Evolutionary conservation across 495 filamentous ascomycete species (phyloP).

Genomic region (Penicillium steckii): DNA sequence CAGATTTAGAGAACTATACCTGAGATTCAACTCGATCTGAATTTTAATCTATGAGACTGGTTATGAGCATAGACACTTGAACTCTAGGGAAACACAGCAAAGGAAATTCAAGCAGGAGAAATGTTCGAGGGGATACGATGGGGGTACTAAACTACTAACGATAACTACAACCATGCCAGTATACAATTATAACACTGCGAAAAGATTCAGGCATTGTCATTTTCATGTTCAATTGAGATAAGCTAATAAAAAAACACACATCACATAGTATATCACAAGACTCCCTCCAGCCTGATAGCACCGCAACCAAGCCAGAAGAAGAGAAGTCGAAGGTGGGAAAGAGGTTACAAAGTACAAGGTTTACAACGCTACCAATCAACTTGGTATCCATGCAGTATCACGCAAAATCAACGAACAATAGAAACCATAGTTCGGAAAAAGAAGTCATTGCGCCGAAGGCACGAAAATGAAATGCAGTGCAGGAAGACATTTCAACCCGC

Average conservation of each 20-base stretch:
- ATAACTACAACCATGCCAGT: no score
- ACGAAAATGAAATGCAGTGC: slow-evolving; percentile 8
- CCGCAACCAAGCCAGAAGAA: neutral
- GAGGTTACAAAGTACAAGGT: neutral
- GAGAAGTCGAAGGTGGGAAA: neutral
- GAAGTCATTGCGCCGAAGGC: neutral
- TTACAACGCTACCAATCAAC: slow-evolving; percentile 1
- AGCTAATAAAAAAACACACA: neutral
- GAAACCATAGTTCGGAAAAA: neutral
- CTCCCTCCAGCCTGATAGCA: slow-evolving; percentile 2
- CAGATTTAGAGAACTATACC: no score
- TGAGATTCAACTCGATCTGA: no score
- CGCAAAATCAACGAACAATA: neutral
- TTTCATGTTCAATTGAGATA: slow-evolving; percentile 2
- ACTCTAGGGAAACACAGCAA: no score
- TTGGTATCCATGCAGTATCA: slow-evolving; percentile 2
- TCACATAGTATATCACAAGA: neutral
- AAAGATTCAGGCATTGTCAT: neutral
- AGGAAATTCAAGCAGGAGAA: no score
- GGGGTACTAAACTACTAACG: no score
- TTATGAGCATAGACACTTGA: no score
- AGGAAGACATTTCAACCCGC: slow-evolving; percentile 1
- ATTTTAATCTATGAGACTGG: no score
- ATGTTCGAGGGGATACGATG: no score
- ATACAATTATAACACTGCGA: neutral